These are phyloP conservation scores for Saccharum hybrid DNA, from an alignment of 202 grass and related monocot species.

Conservation along the genomic window DNA sequence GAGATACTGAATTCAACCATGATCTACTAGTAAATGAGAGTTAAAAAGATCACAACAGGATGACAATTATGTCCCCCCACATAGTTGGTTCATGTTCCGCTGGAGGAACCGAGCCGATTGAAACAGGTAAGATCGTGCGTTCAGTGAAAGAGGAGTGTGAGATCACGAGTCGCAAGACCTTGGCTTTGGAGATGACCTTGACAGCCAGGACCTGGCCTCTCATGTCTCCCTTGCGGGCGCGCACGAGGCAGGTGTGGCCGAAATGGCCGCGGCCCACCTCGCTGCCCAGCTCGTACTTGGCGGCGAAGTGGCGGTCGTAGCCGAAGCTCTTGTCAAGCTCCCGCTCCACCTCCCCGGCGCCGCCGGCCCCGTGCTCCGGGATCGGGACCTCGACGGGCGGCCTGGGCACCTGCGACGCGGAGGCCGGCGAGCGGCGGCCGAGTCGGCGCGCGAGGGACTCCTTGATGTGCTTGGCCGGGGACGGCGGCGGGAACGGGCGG, in stretches of 20 bases:
- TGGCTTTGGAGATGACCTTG: slow-evolving; percentile 98
- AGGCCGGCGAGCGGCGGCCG: slow-evolving; percentile 52
- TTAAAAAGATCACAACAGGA: slow-evolving; percentile 20
- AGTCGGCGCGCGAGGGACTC: slow-evolving; percentile 74
- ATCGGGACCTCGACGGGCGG: slow-evolving; percentile 53
- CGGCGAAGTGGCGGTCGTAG: slow-evolving; percentile 77
- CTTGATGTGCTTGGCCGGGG: slow-evolving; percentile 98
- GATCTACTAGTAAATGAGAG: slow-evolving; percentile 15
- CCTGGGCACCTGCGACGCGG: slow-evolving; percentile 29
- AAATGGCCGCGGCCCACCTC: slow-evolving; percentile 97
- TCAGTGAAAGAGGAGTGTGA: slow-evolving; percentile 23
- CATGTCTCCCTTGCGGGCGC: slow-evolving; percentile 84
- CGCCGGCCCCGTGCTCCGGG: slow-evolving; percentile 48
- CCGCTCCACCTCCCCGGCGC: slow-evolving; percentile 43
- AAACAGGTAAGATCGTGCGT: slow-evolving; percentile 1
- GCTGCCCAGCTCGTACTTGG: slow-evolving; percentile 92
- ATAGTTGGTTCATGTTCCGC: background rate
- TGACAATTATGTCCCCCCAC: background rate
- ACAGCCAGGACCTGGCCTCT: slow-evolving; percentile 83
- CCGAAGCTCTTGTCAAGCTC: slow-evolving; percentile 95
- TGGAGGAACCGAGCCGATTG: slow-evolving; percentile 18
- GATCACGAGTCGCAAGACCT: slow-evolving; percentile 57
- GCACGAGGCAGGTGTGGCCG: slow-evolving; percentile 86
- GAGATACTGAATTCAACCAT: slow-evolving; percentile 37
- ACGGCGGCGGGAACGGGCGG: slow-evolving; percentile 87